phyloP scores from a whole-genome alignment of 2,329 filamentous ascomycete genomes.

The Zelopaecilomyces penicillatus region DNA sequence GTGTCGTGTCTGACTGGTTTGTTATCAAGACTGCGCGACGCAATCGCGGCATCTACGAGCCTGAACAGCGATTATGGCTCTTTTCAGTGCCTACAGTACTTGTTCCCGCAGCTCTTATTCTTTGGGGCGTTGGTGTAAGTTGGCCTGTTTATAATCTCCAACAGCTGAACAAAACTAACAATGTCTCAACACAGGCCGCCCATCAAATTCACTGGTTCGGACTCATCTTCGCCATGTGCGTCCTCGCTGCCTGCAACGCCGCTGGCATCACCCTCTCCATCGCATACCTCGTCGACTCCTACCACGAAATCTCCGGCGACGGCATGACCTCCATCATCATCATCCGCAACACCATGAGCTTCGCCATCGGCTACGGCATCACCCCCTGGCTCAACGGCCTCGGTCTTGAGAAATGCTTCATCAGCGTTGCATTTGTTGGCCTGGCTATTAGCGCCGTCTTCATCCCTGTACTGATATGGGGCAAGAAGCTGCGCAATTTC shows the following conservation, averaged over 20 bases:
- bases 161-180: neutral
- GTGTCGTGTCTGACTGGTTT: conserved; percentile 22
- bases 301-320: conserved; percentile 31
- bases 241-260: conserved; percentile 24
- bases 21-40: conserved; percentile 29
- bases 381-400: conserved; percentile 35
- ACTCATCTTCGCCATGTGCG: conserved; percentile 31
- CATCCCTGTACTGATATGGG: conserved; percentile 40
- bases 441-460: conserved; percentile 31
- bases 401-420: conserved; percentile 34
- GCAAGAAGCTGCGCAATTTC: conserved; percentile 20
- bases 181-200: conserved; percentile 16
- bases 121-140: conserved; percentile 26
- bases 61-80: conserved; percentile 34
- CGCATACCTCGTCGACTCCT: conserved; percentile 33
- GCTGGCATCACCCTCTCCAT: conserved; percentile 29
- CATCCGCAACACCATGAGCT: conserved; percentile 29
- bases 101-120: conserved; percentile 20
- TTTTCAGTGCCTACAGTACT: conserved; percentile 23
- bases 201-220: conserved; percentile 34
- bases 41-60: conserved; percentile 33
- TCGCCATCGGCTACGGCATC: conserved; percentile 30
- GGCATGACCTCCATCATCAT: conserved; percentile 31
- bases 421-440: conserved; percentile 32
- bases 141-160: neutral